Evolutionary conservation across 2,329 filamentous ascomycete species (phyloP), one percentile per base, ranked within the genome.

Genomic region (Hymenoscyphus fructigenus): DNA sequence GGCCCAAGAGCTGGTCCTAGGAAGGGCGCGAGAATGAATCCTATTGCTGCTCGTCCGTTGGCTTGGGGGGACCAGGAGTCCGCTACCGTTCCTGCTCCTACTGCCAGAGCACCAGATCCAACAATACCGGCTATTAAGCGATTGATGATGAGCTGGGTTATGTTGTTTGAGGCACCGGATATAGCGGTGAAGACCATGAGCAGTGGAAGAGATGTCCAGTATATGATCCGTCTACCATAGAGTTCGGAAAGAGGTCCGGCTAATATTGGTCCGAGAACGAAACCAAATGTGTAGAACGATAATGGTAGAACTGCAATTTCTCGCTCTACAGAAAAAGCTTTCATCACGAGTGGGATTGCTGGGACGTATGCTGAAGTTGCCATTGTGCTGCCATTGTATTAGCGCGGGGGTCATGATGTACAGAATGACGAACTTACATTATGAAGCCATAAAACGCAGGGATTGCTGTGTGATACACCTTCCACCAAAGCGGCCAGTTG

Each of bases 161-260:
- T 84, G 68, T 83, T 87, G 63, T 84, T 79, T 0, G 84, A 79
- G 10, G 83, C 85, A 1, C 85, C 84, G 28, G 80, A 81, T 6
- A 82, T 87, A 17, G 82, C 85, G 66, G 85, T 88, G 74, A 91
- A 91, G 1, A 82, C 82, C 0, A 85, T 83, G 61, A 90, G 79
- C 10, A 81, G 79, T 63, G 82, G 76, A 69, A 87, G 86, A 10
- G 85, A 86, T 62, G 79, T 73, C 71, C 84, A 81, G 72, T 89
- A 88, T n/a, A 90, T 79, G 23, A 83, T 73, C 66, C 89, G 83
- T 2, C 85, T 81, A 5, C 85, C 88, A 62, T 84, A 86, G 10
- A 90, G 74, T 71, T 91, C 88, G 34, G 84, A 82, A 23, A 91
- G 74, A 0, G 88, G 88, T 3, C 88, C 89, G 84, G 88, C 90